Conservation (phyloP, 371 early-diverging fungal genomes). For the Actinomortierella ambigua region DNA sequence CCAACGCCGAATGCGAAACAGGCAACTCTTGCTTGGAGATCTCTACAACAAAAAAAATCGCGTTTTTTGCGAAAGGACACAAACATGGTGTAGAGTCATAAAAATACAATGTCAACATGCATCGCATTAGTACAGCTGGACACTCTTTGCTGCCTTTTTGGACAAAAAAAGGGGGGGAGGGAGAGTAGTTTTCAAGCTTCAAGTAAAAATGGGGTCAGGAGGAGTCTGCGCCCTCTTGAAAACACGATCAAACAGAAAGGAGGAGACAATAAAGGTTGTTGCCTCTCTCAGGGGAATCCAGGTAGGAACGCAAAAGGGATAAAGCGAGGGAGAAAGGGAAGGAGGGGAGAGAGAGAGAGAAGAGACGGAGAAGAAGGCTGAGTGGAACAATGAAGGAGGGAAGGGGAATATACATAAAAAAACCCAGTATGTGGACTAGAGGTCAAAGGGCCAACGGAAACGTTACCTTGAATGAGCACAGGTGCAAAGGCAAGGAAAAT, state of each 20-base stretch:
- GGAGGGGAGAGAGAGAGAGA: not conserved
- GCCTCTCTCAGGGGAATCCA: too few species aligned
- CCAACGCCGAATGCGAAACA: constrained; percentile 65
- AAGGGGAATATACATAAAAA: constrained; percentile 1
- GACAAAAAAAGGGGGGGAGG: not conserved
- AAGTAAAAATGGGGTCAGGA: too few species aligned
- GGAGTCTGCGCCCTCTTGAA: too few species aligned
- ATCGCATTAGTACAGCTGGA: constrained; percentile 44
- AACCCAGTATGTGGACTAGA: not conserved
- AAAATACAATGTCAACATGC: constrained; percentile 55
- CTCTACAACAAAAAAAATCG: too few species aligned
- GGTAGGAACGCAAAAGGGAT: too few species aligned
- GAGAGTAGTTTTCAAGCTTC: not conserved
- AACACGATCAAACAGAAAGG: too few species aligned
- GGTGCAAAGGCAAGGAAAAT: constrained; percentile 68
- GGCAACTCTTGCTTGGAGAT: constrained; percentile 66
- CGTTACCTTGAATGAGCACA: constrained; percentile 54
- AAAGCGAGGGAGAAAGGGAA: too few species aligned
- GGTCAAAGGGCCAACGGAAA: not conserved
- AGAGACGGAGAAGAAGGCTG: not conserved
- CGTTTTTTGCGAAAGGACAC: too few species aligned
- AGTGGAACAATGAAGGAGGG: constrained; percentile 51
- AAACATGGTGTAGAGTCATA: too few species aligned
- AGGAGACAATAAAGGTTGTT: too few species aligned
- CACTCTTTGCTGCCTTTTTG: too few species aligned